Evolutionary conservation across 176 grass and related monocot genomes (phyloP).

Genomic region (Coix lacrymajobi): DNA sequence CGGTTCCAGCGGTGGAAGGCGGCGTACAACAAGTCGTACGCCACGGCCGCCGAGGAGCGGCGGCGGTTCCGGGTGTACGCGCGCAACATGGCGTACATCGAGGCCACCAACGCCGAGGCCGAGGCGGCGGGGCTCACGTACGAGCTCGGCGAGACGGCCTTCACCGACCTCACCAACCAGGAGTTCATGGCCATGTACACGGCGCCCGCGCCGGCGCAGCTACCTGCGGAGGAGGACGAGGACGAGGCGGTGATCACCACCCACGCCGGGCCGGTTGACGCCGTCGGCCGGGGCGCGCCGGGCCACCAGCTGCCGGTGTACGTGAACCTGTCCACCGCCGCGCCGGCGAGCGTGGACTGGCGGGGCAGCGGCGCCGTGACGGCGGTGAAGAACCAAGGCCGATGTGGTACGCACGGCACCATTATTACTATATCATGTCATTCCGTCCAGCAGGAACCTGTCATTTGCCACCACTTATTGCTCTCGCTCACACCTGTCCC

Average conservation of each 20-base stretch:
- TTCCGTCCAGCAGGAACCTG: not conserved
- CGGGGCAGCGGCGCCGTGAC: constrained; percentile 34
- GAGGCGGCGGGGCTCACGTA: constrained; percentile 35
- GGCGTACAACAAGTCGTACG: constrained; percentile 23
- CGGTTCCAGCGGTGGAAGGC: constrained; percentile 38
- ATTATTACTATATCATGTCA: too few species aligned
- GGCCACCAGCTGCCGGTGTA: not conserved
- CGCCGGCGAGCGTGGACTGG: constrained; percentile 48
- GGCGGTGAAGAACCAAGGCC: constrained; percentile 44
- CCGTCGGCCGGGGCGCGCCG: too few species aligned
- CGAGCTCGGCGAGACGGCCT: constrained; percentile 53
- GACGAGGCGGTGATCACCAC: constrained; percentile 26
- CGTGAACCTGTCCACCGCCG: constrained; percentile 7
- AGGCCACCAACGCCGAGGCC: constrained; percentile 35
- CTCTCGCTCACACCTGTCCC: not conserved
- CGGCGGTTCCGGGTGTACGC: constrained; percentile 30
- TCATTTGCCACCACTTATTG: not conserved
- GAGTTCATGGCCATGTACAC: constrained; percentile 59
- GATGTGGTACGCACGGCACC: constrained; percentile 20
- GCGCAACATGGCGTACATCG: constrained; percentile 39
- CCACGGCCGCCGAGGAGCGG: constrained; percentile 10
- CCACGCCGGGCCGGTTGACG: constrained; percentile 11
- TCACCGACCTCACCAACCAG: constrained; percentile 51
- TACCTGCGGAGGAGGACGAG: not conserved
- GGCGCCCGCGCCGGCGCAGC: not conserved